phyloP scores from a whole-genome alignment of 2,329 filamentous ascomycete genomes.

The Zalaria sp. region DNA sequence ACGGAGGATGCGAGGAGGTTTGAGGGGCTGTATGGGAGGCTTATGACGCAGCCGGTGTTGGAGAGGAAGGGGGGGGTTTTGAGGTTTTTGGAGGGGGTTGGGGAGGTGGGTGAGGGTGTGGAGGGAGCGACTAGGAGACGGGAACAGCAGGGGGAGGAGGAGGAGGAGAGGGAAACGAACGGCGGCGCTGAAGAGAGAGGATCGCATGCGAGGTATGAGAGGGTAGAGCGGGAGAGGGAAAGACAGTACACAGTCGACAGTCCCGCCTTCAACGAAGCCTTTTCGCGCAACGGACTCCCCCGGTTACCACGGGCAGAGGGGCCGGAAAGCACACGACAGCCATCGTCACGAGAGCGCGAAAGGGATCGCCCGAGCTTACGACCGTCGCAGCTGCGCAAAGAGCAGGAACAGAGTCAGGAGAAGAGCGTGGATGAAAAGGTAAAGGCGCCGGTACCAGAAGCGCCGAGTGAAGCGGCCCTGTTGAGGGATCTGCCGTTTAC shows the following conservation, averaged over 20 bases:
- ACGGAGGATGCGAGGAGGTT: slow-evolving; percentile 68
- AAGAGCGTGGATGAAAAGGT: not conserved
- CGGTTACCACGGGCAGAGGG: slow-evolving; percentile 18
- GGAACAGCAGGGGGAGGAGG: too few relatives aligned
- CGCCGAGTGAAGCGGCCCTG: slow-evolving; percentile 27
- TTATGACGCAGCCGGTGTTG: slow-evolving; percentile 81
- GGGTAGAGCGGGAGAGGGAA: too few relatives aligned
- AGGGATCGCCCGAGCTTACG: too few relatives aligned
- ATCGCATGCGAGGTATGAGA: too few relatives aligned
- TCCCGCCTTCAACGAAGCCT: slow-evolving; percentile 31
- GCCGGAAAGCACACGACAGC: slow-evolving; percentile 11
- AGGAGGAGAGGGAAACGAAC: not conserved
- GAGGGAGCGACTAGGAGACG: too few relatives aligned
- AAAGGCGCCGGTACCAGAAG: not conserved
- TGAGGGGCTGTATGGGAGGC: slow-evolving; percentile 76
- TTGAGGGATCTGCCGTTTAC: slow-evolving; percentile 73
- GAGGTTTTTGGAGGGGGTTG: slow-evolving; percentile 40
- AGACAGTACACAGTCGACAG: not conserved
- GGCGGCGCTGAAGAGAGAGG: not conserved
- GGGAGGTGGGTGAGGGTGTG: too few relatives aligned
- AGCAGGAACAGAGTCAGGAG: too few relatives aligned
- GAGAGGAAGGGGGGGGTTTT: slow-evolving; percentile 96
- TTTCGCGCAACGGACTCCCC: slow-evolving; percentile 29
- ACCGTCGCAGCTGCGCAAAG: too few relatives aligned
- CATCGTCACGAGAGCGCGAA: slow-evolving; percentile 4